phyloP scores from a whole-genome alignment of 2,329 filamentous ascomycete genomes.

The Drechslerella dactyloides region DNA sequence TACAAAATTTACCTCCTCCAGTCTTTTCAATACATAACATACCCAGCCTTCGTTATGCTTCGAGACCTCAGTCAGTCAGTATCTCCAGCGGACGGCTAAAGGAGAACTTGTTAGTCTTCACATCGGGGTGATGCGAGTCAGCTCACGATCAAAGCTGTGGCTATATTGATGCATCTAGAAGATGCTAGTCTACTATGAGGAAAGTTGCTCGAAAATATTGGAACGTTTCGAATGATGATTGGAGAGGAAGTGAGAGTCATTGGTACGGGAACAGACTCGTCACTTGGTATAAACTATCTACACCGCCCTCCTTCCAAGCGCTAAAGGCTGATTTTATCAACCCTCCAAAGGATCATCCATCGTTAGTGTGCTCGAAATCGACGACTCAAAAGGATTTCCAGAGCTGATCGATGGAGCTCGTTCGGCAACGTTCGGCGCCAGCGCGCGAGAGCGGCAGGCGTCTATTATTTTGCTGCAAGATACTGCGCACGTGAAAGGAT shows the following conservation, averaged over 20 bases:
- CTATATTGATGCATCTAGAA: no score
- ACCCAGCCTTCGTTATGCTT: no score
- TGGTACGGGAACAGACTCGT: not conserved
- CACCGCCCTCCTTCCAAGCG: not conserved
- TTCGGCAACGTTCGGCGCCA: not conserved
- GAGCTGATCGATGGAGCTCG: not conserved
- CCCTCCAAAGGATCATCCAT: not conserved
- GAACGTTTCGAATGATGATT: not conserved
- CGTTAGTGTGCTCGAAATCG: not conserved
- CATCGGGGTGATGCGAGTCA: no score
- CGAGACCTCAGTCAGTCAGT: no score
- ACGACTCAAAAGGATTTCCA: not conserved
- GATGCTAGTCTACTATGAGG: no score
- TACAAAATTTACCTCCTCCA: no score
- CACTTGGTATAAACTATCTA: slow-evolving; percentile 1
- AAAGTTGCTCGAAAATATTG: not conserved
- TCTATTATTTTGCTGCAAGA: no score
- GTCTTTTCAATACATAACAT: no score
- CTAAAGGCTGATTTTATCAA: not conserved
- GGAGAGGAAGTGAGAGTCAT: not conserved
- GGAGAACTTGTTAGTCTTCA: no score
- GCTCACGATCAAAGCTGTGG: no score
- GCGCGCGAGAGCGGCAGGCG: not conserved
- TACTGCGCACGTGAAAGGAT: no score
- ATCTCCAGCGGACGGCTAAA: no score